Percentiles rank a stretch among this genome's conserved stretches.
Conservation (phyloP, 2,329 filamentous ascomycete species). For the Ophiostoma australiae region DNA sequence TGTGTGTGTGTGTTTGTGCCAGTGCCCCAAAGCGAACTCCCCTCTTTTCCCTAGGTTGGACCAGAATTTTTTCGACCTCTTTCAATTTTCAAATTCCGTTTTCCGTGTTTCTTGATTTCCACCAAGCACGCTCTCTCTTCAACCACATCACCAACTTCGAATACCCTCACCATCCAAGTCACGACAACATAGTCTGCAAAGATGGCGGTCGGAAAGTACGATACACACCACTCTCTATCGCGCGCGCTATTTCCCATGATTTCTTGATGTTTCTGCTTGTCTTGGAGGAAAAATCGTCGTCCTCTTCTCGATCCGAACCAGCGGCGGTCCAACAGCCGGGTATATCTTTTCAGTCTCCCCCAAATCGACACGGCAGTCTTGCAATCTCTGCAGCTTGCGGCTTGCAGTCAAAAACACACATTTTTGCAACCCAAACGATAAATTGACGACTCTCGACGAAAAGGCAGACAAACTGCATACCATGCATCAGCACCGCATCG, state of each 20-base stretch:
- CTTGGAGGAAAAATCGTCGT: not conserved
- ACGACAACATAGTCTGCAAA: slow-evolving; percentile 48
- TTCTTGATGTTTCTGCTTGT: not conserved
- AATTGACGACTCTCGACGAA: not conserved
- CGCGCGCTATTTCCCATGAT: not conserved
- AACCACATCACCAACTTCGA: slow-evolving; percentile 35
- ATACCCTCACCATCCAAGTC: slow-evolving; percentile 36
- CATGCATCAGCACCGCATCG: not conserved
- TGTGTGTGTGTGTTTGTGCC: slow-evolving; percentile 5
- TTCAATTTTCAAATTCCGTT: slow-evolving; percentile 15
- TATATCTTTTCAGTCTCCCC: not conserved
- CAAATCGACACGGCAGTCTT: not conserved
- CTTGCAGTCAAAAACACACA: not conserved
- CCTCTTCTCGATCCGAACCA: not conserved
- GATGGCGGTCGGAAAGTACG: slow-evolving; percentile 57
- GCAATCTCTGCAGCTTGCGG: not conserved
- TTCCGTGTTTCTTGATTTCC: slow-evolving; percentile 25
- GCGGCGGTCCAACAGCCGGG: not conserved
- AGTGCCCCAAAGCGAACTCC: slow-evolving; percentile 15
- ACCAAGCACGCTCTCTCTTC: slow-evolving; percentile 15
- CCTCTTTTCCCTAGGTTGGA: slow-evolving; percentile 24
- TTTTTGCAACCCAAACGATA: not conserved
- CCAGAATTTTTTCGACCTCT: slow-evolving; percentile 20
- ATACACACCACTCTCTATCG: not conserved
- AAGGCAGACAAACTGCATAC: not conserved